Evolutionary conservation across 2,329 filamentous ascomycete genomes (phyloP).

Genomic region (Fusarium anthophilum): DNA sequence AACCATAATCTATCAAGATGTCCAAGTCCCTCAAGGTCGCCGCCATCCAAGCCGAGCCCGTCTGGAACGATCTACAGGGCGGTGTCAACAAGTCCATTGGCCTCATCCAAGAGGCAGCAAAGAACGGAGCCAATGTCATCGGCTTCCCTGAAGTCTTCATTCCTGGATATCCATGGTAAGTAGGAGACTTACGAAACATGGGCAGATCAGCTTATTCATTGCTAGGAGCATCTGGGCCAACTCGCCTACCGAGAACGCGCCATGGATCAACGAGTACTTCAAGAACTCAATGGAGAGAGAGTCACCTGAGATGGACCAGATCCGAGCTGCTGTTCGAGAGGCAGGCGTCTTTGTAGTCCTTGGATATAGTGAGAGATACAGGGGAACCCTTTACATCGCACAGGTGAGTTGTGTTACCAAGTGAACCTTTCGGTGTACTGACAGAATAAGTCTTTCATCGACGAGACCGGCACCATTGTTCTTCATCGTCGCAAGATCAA

Average conservation of each 20-base stretch:
- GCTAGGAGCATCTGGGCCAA: constrained; percentile 43
- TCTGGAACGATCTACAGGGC: constrained; percentile 41
- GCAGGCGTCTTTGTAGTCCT: constrained; percentile 55
- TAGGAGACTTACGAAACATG: not conserved
- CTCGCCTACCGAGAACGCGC: constrained; percentile 43
- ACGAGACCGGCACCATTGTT: constrained; percentile 50
- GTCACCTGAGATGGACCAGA: constrained; percentile 54
- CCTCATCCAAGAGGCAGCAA: constrained; percentile 46
- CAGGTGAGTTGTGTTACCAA: not conserved
- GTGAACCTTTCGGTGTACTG: rapidly evolving
- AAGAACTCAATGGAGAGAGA: constrained; percentile 53
- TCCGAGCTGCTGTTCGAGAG: constrained; percentile 56
- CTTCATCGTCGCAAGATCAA: constrained; percentile 60
- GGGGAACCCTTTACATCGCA: constrained; percentile 54
- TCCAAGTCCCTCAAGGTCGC: constrained; percentile 36
- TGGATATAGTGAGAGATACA: constrained; percentile 53
- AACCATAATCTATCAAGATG: not conserved
- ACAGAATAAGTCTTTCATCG: constrained; percentile 50
- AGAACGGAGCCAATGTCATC: constrained; percentile 46
- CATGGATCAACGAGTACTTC: constrained; percentile 56
- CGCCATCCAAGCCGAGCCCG: constrained; percentile 41
- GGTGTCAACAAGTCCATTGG: constrained; percentile 50
- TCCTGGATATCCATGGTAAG: constrained; percentile 57
- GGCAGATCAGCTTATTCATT: constrained; percentile 19
- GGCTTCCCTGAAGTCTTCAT: constrained; percentile 59